Percentiles rank a stretch among this genome's conserved stretches.
Evolutionary conservation across 305 asterid genomes (phyloP).

Genomic region (Lippia alba): DNA sequence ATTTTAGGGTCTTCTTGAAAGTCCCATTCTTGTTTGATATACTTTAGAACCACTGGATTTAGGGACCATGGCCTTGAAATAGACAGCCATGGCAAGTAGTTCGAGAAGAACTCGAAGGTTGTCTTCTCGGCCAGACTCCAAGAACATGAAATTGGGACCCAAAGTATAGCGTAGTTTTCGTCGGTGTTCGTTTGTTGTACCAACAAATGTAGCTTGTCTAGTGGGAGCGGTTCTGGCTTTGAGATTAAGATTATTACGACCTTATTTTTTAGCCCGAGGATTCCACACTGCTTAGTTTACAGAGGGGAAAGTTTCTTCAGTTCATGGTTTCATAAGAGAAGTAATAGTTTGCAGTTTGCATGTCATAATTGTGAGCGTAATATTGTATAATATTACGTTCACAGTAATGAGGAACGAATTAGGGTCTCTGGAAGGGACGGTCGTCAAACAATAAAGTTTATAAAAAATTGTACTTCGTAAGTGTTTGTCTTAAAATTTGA

Average conservation of each 20-base stretch:
- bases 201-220: constrained; percentile 54
- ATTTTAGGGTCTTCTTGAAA: constrained; percentile 52
- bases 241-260: constrained; percentile 70
- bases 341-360: neutral
- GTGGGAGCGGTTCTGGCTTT: constrained; percentile 59
- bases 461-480: too few relatives aligned
- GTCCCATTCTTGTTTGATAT: constrained; percentile 59
- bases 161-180: constrained; percentile 48
- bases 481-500: too few relatives aligned
- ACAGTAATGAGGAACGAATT: neutral
- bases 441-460: too few relatives aligned
- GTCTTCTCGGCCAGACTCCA: constrained; percentile 54
- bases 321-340: neutral
- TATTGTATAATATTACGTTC: too few relatives aligned
- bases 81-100: constrained; percentile 66
- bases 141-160: constrained; percentile 64
- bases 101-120: constrained; percentile 53
- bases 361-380: too few relatives aligned
- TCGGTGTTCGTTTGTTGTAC: constrained; percentile 51
- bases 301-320: constrained; percentile 1
- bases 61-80: constrained; percentile 61
- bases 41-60: constrained; percentile 46
- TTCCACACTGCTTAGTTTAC: constrained; percentile 47
- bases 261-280: constrained; percentile 60
- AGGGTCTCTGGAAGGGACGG: neutral